Evolutionary conservation across 2,329 filamentous ascomycete species (phyloP).

Genomic region (Penicillium hesseltinei): DNA sequence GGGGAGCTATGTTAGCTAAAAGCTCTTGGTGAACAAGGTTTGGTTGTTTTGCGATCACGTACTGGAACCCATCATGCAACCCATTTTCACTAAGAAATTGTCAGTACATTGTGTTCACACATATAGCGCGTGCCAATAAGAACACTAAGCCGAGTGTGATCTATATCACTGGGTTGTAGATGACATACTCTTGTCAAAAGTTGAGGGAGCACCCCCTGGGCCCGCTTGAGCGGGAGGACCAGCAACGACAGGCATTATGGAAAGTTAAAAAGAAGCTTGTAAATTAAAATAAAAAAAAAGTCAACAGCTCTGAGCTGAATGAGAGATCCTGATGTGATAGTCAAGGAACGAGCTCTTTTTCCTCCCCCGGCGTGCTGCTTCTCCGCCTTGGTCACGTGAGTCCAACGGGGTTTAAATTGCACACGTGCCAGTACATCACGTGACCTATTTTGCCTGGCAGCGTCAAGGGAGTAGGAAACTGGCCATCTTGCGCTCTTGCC

Average conservation of each 20-base stretch:
- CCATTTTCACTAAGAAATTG: constrained; percentile 78
- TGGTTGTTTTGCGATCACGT: constrained; percentile 48
- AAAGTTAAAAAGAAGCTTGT: background rate
- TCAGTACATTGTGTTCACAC: constrained; percentile 25
- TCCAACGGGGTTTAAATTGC: constrained; percentile 5
- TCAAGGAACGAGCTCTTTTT: constrained; percentile 19
- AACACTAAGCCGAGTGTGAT: background rate
- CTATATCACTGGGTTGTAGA: constrained; percentile 13
- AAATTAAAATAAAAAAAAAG: background rate
- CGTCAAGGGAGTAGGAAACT: constrained; percentile 25
- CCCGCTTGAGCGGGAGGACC: constrained; percentile 46
- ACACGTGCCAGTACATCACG: constrained; percentile 22
- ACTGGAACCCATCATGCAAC: constrained; percentile 98
- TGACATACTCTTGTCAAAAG: constrained; percentile 66
- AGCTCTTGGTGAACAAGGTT: constrained; percentile 1
- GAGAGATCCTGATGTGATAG: background rate
- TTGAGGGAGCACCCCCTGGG: constrained; percentile 57
- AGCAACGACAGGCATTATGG: constrained; percentile 57
- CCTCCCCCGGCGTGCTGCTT: constrained; percentile 12
- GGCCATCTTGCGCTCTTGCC: constrained; percentile 23
- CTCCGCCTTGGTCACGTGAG: constrained; percentile 26
- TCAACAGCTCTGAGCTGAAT: constrained; percentile 3
- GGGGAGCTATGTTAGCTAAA: constrained; percentile 19
- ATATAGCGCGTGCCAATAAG: background rate
- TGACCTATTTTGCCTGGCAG: constrained; percentile 14